Evolutionary conservation across 2,329 filamentous ascomycete species (phyloP).

Genomic region (Blumeriella jaapii): DNA sequence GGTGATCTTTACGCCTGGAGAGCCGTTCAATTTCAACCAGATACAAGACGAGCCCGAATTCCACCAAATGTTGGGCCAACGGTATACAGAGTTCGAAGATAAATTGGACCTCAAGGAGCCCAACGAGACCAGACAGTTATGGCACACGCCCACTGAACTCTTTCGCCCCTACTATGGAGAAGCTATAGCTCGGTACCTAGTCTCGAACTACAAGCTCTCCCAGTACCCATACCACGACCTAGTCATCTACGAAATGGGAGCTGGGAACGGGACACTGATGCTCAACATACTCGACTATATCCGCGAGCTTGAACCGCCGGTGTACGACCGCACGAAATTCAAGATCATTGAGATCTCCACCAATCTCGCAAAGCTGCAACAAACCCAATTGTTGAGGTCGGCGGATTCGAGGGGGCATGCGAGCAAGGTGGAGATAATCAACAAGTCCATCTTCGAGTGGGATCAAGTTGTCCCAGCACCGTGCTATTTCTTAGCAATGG

Average conservation of each 20-base stretch:
- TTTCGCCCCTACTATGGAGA: constrained; percentile 96
- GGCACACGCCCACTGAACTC: constrained; percentile 96
- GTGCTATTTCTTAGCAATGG: constrained; percentile 95
- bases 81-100: constrained; percentile 88
- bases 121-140: constrained; percentile 73
- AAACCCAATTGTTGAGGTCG: constrained; percentile 53
- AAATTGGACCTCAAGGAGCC: constrained; percentile 58
- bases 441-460: constrained; percentile 94
- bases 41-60: constrained; percentile 82
- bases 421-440: constrained; percentile 86
- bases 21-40: constrained; percentile 76
- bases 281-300: constrained; percentile 96
- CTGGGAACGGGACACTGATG: constrained; percentile 95
- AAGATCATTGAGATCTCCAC: constrained; percentile 93
- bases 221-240: constrained; percentile 94
- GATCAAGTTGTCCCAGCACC: constrained; percentile 74
- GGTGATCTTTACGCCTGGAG: constrained; percentile 87
- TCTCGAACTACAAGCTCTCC: constrained; percentile 90
- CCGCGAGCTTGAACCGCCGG: constrained; percentile 74
- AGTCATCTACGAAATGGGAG: constrained; percentile 97
- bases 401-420: constrained; percentile 63
- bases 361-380: constrained; percentile 67
- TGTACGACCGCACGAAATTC: constrained; percentile 88
- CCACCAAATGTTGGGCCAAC: constrained; percentile 59
- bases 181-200: constrained; percentile 88